Base-by-base conservation (phyloP, 2,329 filamentous ascomycete genomes). In the Claviceps quebecensis region DNA sequence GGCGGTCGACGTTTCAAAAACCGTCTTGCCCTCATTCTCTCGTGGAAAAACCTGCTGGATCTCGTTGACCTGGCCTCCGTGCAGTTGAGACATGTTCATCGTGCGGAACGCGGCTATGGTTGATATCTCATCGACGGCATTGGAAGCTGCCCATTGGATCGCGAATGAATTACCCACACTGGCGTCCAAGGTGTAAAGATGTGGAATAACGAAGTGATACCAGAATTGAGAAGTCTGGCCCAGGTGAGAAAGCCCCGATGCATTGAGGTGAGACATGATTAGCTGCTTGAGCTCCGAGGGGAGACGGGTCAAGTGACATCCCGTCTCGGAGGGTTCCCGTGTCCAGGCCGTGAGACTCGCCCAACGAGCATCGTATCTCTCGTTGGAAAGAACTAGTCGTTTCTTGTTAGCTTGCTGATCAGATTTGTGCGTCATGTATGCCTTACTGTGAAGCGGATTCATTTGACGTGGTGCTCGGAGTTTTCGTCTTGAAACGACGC, bases 311-410 rank as follows among this genome's bases (percentile, higher is more conserved):
- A 45, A 8, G 34, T 16, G 23, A 6, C 5, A 11, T 19, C 7
- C 7, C 4, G 29, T 19, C 17, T 5, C 40, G 19, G 36, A 43
- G 29, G 23, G 17, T n/a, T 45, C 29, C 14, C 7, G 6, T 16
- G 11, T 11, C 39, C 48, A 49, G 6, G 2, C 39, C 14, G 13
- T 7, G 9, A 49, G 7, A 16, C 19, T 43, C 16, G 16, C 4
- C 16, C 22, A 6, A 4, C 4, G 4, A 5, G 11, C 17, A 17
- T 2, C 13, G 16, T 79, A 1, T 73, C 76, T 49, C 75, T 74
- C 54, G 5, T 14, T 44, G 39, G 7, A 17, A 5, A 23, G 13
- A 16, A 8, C 5, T 34, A 34, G 13, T 11, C 6, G 29, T 36
- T 47, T 11, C 14, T 8, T 9, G 29, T 16, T 37, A 14, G 4